phyloP scores from a whole-genome alignment of 805 yeast genomes.

The Zygotorulaspora florentina region DNA sequence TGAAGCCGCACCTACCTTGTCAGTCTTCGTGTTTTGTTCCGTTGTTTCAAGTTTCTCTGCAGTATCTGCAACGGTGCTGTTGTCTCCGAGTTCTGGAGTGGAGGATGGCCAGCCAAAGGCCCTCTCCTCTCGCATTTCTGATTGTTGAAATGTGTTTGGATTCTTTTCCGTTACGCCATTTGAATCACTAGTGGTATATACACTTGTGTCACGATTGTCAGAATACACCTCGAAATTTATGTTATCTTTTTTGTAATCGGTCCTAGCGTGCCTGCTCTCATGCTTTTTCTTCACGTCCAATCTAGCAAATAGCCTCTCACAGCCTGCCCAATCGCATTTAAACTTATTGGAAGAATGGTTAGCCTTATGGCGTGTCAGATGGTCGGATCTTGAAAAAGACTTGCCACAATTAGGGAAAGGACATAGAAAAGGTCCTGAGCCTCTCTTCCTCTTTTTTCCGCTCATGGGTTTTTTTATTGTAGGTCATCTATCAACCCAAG shows the following conservation, averaged over 20 bases:
- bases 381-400: constrained; percentile 10
- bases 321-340: constrained; percentile 9
- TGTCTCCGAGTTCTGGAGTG: not conserved
- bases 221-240: not conserved
- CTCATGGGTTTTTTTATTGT: not conserved
- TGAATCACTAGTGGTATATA: not conserved
- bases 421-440: constrained; percentile 9
- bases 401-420: constrained; percentile 5
- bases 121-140: not conserved
- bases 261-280: constrained; percentile 3
- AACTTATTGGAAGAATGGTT: constrained; percentile 8
- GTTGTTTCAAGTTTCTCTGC: not conserved
- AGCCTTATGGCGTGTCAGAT: constrained; percentile 6
- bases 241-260: not conserved
- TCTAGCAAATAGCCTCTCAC: constrained; percentile 6
- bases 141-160: not conserved
- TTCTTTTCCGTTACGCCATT: not conserved
- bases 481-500: not conserved
- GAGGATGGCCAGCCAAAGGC: not conserved
- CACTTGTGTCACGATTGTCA: not conserved
- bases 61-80: not conserved
- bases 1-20: not conserved
- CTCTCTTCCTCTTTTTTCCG: constrained; percentile 7
- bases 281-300: constrained; percentile 11
- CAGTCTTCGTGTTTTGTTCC: not conserved